These are phyloP conservation scores for Endogone sp. DNA, from an alignment of 192 early-diverging fungal genomes.

Conservation along the genomic window DNA sequence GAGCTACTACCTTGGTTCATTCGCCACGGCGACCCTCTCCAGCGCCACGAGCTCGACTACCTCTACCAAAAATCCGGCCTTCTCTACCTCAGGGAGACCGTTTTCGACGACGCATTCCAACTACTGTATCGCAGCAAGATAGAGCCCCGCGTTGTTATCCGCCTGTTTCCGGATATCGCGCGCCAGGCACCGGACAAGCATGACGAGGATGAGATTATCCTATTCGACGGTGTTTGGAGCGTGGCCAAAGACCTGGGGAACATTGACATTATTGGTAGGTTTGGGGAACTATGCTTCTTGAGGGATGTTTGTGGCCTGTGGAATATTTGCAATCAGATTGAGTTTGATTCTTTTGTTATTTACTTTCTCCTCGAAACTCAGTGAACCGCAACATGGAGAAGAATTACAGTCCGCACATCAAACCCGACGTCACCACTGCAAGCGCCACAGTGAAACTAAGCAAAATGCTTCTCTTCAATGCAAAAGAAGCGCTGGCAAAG, in stretches of 20 bases:
- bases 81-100: slow-evolving; percentile 52
- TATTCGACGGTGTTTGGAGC: slow-evolving; percentile 38
- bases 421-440: slow-evolving; percentile 41
- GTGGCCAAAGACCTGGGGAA: slow-evolving; percentile 28
- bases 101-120: slow-evolving; percentile 64
- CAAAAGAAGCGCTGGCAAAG: slow-evolving; percentile 51
- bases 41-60: slow-evolving; percentile 46
- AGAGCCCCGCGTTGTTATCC: slow-evolving; percentile 54
- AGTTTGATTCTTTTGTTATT: too few species aligned
- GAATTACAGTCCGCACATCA: slow-evolving; percentile 31
- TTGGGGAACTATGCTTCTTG: not conserved
- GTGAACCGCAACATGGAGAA: slow-evolving; percentile 28
- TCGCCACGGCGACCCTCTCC: too few species aligned
- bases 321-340: too few species aligned
- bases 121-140: slow-evolving; percentile 60
- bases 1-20: too few species aligned
- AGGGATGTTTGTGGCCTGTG: not conserved
- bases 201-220: slow-evolving; percentile 4
- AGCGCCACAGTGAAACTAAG: slow-evolving; percentile 32
- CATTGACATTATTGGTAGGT: slow-evolving; percentile 48
- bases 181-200: slow-evolving; percentile 10
- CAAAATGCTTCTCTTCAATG: slow-evolving; percentile 47
- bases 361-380: too few species aligned
- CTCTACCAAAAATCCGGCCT: slow-evolving; percentile 65
- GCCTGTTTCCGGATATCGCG: slow-evolving; percentile 41